Evolutionary conservation across 177 flowering plant genomes (phyloP), one percentile per base, ranked within the genome.

Genomic region (Telopea speciosissima): DNA sequence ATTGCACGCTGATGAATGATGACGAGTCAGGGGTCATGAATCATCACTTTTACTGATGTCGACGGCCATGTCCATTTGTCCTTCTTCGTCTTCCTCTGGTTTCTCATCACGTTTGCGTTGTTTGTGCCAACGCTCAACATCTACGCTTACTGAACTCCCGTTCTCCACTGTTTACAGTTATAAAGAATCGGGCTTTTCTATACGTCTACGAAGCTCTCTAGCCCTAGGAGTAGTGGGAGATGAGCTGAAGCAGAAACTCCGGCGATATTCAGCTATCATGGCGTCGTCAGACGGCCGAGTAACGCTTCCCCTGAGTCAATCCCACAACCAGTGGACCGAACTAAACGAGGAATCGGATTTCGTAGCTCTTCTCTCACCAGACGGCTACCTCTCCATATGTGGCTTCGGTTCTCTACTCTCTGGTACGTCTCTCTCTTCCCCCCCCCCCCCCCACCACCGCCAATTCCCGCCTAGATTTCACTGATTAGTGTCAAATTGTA

Each of bases 331-430:
- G 40, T 73, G 52, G 67, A 14, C 76, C 13, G 83, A 91, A 73
- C 91, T 93, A 56, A 66, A 71, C 62, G 83, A 81, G 45, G 85
- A 82, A 31, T 73, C 86, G 31, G 96, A 93, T 76, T 93, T 93
- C 75, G 81, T 81, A 19, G 64, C 69, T 61, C 68, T 91, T 67
- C 73, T 81, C 74, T 81, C 90, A 10, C 74, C 85, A 28, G 79
- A 82, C 44, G 88, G 84, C 24, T 81, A 44, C 62, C 77, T 93
- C 78, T 87, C 95, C 66, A 77, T 95, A 67, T 87, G 89, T 65
- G 95, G 96, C 80, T 92, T 89, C 80, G 94, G 94, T 33, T 95
- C 96, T 75, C 94, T 95, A 67, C 96, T 89, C 78, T 91, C 97
- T 31, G 97, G 96, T 91, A 74, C 68, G 3, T 17, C 26, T 21